A percentile compares a stretch with the other conserved stretches of the same genome.
Conservation (phyloP, 1,284 basidiomycete species). For the Psilocybe mexicana region DNA sequence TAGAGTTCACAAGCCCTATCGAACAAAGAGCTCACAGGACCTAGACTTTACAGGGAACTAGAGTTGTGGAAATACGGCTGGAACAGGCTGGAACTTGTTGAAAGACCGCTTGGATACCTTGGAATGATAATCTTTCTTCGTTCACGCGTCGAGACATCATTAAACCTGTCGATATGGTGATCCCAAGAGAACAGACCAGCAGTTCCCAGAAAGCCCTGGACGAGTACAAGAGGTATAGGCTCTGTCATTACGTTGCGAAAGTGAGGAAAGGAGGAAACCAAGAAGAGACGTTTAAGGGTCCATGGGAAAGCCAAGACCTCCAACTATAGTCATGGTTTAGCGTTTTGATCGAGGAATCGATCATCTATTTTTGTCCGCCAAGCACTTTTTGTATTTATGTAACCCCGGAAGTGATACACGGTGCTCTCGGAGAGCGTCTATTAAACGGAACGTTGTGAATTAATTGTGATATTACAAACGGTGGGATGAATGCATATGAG, state of each 20-base stretch:
- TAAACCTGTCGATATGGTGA: constrained; percentile 17
- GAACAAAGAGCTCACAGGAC: constrained; percentile 55
- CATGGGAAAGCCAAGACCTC: neutral
- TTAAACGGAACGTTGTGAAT: neutral
- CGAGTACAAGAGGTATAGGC: constrained; percentile 51
- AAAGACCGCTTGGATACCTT: constrained; percentile 17
- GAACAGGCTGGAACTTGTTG: neutral
- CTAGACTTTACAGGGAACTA: constrained; percentile 36
- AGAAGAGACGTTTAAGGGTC: neutral
- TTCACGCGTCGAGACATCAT: constrained; percentile 38
- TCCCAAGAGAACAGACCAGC: constrained; percentile 47
- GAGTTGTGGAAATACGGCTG: neutral
- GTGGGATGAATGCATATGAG: constrained; percentile 7
- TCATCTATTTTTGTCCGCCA: neutral
- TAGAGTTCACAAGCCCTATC: constrained; percentile 62
- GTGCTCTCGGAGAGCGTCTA: neutral
- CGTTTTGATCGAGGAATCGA: neutral
- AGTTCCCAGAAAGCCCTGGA: constrained; percentile 55
- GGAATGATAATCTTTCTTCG: constrained; percentile 20
- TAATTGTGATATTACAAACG: constrained; percentile 9
- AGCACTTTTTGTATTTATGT: neutral
- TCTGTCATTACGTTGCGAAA: neutral
- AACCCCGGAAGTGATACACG: neutral
- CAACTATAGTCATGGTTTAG: neutral
- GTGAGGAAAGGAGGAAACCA: neutral